phyloP scores from a whole-genome alignment of 805 yeast genomes.

The Yarrowia sp. region DNA sequence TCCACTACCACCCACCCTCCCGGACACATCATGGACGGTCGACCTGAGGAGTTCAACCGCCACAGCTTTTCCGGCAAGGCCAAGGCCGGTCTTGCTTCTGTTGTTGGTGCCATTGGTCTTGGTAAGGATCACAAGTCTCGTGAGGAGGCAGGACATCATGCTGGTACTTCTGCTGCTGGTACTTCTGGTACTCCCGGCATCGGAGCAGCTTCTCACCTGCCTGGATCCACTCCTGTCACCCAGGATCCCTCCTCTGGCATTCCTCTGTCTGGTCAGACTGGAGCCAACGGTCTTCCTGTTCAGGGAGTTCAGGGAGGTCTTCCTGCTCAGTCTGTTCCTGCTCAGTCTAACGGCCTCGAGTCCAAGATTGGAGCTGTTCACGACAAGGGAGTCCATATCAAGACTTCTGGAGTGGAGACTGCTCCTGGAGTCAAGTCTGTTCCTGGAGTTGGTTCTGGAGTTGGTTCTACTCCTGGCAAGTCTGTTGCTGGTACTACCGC shows the following conservation, averaged over 20 bases:
- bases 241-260: neutral
- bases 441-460: too few species aligned
- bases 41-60: slow-evolving; percentile 3
- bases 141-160: too few species aligned
- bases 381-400: too few species aligned
- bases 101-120: neutral
- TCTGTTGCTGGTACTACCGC: too few species aligned
- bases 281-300: neutral
- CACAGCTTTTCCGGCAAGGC: neutral
- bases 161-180: neutral
- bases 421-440: too few species aligned
- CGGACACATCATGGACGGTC: slow-evolving; percentile 7
- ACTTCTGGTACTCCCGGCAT: neutral
- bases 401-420: too few species aligned
- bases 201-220: neutral
- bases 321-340: too few species aligned
- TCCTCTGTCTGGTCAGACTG: neutral
- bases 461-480: too few species aligned
- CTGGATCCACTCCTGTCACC: neutral
- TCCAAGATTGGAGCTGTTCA: too few species aligned
- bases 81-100: slow-evolving; percentile 18
- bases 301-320: too few species aligned
- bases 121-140: neutral
- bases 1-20: neutral
- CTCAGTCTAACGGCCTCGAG: too few species aligned